Evolutionary conservation across 2,329 filamentous ascomycete species (phyloP), one percentile per base, ranked within the genome.

Genomic region (Diaporthe aspalathi): DNA sequence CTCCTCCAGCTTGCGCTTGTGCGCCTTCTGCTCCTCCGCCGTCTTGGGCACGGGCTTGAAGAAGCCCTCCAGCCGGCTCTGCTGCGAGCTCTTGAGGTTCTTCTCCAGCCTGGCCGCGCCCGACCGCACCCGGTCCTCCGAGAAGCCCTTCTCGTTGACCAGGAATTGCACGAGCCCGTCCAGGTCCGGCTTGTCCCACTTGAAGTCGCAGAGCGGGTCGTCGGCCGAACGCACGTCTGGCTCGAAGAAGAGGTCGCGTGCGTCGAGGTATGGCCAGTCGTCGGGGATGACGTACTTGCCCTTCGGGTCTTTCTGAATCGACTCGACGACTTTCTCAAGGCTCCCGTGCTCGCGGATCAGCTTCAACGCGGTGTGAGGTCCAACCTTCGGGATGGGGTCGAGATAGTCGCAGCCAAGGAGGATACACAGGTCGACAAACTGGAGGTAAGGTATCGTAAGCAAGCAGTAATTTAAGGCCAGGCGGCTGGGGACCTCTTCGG

Each of bases 401-500:
- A 98, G 90, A 79, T 99, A 99, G 81, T 99, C 96, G 83, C 96
- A 99, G 76, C 96, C 96, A 56, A 99, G 92, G 14, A 99, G 89
- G 77, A 99, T 99, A 79, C 96, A 99, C 65, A 99, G 90, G 81
- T 99, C 96, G 78, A 99, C 94, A 80, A 99, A 99, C 92, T 98
- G 78, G 12, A 27, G 9, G 2, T 49, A 71, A n/a, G 54, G 74
- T 67, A 63, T 60, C 1, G 49, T 53, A 65, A 57, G 17, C 20
- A 43, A 38, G 32, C 32, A 9, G 20, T 2, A 38, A 32, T 45
- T 47, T 35, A 14, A 12, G 29, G 3, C 9, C 20, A 40, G 1
- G 35, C 20, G 49, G 12, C 14, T 9, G 8, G 7, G 60, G 27
- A 16, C 32, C 17, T 53, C 20, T 3, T 16, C 76, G 11, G 11